Conservation (phyloP, 805 yeast species). For the Kazachstania viticola region DNA sequence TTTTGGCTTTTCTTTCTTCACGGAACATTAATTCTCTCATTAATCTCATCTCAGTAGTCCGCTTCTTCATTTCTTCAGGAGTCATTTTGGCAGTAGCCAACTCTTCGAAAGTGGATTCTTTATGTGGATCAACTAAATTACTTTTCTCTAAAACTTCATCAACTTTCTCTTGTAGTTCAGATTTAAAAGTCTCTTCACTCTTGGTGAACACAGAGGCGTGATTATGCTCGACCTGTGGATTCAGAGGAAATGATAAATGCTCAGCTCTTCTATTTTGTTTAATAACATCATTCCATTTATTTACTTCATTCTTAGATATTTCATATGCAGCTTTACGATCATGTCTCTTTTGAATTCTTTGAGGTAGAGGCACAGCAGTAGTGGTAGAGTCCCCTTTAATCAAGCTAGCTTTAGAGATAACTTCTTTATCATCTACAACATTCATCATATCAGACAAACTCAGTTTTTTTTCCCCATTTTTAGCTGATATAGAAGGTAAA, state of each 20-base stretch:
- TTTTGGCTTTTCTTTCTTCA: conserved; percentile 81
- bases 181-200: conserved; percentile 32
- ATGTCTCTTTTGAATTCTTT: conserved; percentile 70
- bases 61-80: conserved; percentile 62
- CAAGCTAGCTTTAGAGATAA: conserved; percentile 39
- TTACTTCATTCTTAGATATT: conserved; percentile 73
- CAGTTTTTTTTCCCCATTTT: conserved; percentile 31
- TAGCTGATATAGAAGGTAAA: conserved; percentile 39
- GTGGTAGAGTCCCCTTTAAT: conserved; percentile 35
- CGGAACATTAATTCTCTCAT: conserved; percentile 96
- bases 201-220: conserved; percentile 46
- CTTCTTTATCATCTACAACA: conserved; percentile 41
- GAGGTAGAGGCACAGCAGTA: conserved; percentile 72
- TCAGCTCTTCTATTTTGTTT: conserved; percentile 74
- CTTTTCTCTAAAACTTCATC: conserved; percentile 51
- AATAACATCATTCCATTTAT: conserved; percentile 81
- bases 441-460: conserved; percentile 68
- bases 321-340: conserved; percentile 88
- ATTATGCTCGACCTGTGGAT: conserved; percentile 30
- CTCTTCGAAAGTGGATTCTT: conserved; percentile 79
- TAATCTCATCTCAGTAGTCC: conserved; percentile 72
- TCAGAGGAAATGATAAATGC: conserved; percentile 59
- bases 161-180: conserved; percentile 59
- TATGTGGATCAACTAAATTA: conserved; percentile 55
- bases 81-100: conserved; percentile 72